Evolutionary conservation across 2,329 filamentous ascomycete genomes (phyloP), one percentile per base, ranked within the genome.

Genomic region (Alternaria metachromatica): DNA sequence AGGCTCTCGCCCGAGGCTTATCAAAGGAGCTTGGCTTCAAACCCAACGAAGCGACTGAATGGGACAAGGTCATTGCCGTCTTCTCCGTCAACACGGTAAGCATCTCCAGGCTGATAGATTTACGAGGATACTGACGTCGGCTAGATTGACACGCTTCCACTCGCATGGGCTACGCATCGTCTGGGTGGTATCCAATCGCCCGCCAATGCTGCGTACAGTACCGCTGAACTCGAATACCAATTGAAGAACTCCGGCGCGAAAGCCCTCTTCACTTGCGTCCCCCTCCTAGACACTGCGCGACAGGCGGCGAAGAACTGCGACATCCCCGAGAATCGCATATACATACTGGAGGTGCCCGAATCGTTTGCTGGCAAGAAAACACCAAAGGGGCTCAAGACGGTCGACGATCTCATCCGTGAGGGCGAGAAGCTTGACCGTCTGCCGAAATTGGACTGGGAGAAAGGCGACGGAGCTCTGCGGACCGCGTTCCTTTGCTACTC

Each of bases 11-110:
- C 15, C 87, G 90, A 62, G 90, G 87, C 21, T 81, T 96, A 33
- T 86, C 87, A 44, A 89, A 91, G 76, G 88, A 92, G 66, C 85
- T 96, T 63, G 89, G 87, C 46, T 94, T 92, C 86, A 79, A 85
- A 49, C 88, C 90, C 8, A 90, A 92, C 69, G 79, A 88, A 60
- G 92, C 90, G 12, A 87, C 88, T 0, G 91, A 94, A 76, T 96
- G 90, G 90, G 92, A 96, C 73, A 93, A 94, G 78, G 91, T 94
- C 23, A 83, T 93, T 51, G 90, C 85, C 5, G 83, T 94, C 26
- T 96, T 92, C 81, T 90, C 90, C n/a, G 80, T 94, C 63, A 96
- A 96, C 76, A 93, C 92, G 28, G 91, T 93, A 80, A 63, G 86
- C 76, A 46, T 55, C n/a, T 21, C 15, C 11, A 43, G 20, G 15